phyloP scores from a whole-genome alignment of 176 grass and related monocot genomes.

The Stipa capillata region DNA sequence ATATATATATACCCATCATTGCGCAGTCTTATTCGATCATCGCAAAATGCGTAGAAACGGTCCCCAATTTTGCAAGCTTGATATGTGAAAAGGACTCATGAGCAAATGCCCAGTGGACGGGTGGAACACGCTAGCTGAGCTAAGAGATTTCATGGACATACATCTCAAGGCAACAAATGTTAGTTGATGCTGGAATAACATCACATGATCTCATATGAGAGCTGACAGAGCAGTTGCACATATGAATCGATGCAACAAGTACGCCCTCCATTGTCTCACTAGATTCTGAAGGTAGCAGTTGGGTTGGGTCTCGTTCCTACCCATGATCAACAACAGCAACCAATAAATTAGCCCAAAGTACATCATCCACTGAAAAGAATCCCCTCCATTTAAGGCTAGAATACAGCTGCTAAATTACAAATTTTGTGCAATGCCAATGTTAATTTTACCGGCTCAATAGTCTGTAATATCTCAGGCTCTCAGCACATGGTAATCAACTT shows the following conservation, averaged over 20 bases:
- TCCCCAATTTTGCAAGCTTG: constrained; percentile 25
- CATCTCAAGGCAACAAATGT: constrained; percentile 36
- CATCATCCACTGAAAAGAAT: constrained; percentile 2
- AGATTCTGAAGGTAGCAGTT: constrained; percentile 38
- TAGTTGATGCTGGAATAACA: constrained; percentile 38
- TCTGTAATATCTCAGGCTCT: constrained; percentile 14
- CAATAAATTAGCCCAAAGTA: constrained; percentile 40
- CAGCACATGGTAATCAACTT: constrained; percentile 15
- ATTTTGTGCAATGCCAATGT: neutral
- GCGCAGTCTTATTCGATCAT: constrained; percentile 16
- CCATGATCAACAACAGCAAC: constrained; percentile 2
- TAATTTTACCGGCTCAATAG: neutral
- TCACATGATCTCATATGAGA: constrained; percentile 19
- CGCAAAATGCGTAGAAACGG: neutral
- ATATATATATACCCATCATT: constrained; percentile 24
- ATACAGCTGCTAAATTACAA: constrained; percentile 25
- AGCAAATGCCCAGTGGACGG: constrained; percentile 21
- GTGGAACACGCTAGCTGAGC: constrained; percentile 28
- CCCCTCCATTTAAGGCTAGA: constrained; percentile 14
- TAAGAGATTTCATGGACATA: constrained; percentile 22
- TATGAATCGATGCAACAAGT: constrained; percentile 13
- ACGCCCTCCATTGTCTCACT: constrained; percentile 4
- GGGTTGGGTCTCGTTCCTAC: constrained; percentile 16
- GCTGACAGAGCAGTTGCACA: neutral
- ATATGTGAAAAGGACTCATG: constrained; percentile 32